phyloP scores from a whole-genome alignment of 2,329 filamentous ascomycete genomes.

The Colletotrichum truncatum region DNA sequence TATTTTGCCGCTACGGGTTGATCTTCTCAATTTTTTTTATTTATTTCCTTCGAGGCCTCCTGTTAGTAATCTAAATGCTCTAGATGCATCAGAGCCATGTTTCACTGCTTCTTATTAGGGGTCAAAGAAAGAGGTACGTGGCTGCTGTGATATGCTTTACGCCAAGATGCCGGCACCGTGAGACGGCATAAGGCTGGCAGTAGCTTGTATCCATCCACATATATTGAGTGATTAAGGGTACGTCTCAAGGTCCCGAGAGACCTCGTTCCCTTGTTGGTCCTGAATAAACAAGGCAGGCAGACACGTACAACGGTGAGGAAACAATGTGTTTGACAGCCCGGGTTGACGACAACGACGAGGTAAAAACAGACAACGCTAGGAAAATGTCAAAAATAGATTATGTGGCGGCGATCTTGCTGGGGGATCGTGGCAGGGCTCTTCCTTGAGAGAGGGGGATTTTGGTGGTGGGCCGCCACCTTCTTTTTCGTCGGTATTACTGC shows the following conservation, averaged over 20 bases:
- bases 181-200: background rate
- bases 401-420: background rate
- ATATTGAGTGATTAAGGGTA: too few relatives aligned
- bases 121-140: background rate
- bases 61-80: too few relatives aligned
- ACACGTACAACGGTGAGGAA: too few relatives aligned
- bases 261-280: too few relatives aligned
- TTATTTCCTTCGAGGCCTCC: too few relatives aligned
- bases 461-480: background rate
- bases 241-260: too few relatives aligned
- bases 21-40: too few relatives aligned
- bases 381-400: conserved; percentile 1
- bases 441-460: background rate
- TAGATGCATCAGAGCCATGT: background rate
- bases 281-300: too few relatives aligned
- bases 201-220: too few relatives aligned
- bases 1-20: too few relatives aligned
- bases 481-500: background rate
- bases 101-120: background rate
- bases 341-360: background rate
- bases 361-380: background rate
- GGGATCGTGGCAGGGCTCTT: background rate
- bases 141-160: background rate
- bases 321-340: background rate
- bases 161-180: background rate